Evolutionary conservation across 306 rosid genomes (phyloP).

Genomic region (Inga leiocalycina): DNA sequence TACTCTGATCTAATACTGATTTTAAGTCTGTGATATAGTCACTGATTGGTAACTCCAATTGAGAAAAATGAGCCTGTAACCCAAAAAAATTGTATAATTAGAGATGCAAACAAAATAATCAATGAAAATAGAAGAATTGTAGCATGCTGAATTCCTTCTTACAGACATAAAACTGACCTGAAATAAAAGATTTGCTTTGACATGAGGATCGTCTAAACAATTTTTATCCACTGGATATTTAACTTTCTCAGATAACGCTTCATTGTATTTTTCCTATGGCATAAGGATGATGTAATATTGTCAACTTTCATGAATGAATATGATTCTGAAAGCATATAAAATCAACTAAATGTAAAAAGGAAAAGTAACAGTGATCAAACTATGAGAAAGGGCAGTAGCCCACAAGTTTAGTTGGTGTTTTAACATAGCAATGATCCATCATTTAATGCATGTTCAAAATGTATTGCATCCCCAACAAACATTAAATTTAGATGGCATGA

Average conservation of each 20-base stretch:
- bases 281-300: conserved; percentile 21
- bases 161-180: conserved; percentile 64
- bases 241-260: conserved; percentile 75
- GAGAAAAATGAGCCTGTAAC: conserved; percentile 89
- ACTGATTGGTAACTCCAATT: conserved; percentile 86
- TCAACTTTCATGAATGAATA: not conserved
- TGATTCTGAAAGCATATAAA: conserved; percentile 18
- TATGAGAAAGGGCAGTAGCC: not conserved
- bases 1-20: conserved; percentile 96
- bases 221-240: conserved; percentile 81
- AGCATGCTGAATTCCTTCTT: conserved; percentile 28
- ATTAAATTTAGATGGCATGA: not conserved
- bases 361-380: conserved; percentile 8
- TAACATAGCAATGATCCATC: not conserved
- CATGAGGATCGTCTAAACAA: conserved; percentile 85
- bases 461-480: not conserved
- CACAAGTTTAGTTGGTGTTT: conserved; percentile 4
- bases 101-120: conserved; percentile 22
- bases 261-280: conserved; percentile 80
- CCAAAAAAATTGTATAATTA: conserved; percentile 28
- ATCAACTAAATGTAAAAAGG: not conserved
- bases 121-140: conserved; percentile 8
- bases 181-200: conserved; percentile 87
- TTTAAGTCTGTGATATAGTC: conserved; percentile 93
- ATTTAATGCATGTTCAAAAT: not conserved